Evolutionary conservation across 345 rosid species (phyloP).

Genomic region (Dimocarpus longan): DNA sequence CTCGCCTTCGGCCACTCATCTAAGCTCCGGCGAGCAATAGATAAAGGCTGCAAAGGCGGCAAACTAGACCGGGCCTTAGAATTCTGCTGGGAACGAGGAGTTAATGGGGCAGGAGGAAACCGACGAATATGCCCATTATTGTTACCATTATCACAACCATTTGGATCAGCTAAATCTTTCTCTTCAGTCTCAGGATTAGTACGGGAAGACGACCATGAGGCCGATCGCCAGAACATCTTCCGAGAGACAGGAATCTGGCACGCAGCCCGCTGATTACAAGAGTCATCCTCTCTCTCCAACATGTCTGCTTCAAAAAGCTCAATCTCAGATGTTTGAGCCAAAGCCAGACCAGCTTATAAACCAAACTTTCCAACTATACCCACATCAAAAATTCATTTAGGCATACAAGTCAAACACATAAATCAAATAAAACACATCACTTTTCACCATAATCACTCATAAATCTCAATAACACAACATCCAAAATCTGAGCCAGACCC

Average conservation of each 20-base stretch:
- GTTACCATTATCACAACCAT: slow-evolving; percentile 35
- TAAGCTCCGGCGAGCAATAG: slow-evolving; percentile 87
- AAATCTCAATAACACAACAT: background rate
- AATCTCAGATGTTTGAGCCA: slow-evolving; percentile 13
- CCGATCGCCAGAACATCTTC: slow-evolving; percentile 93
- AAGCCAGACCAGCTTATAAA: slow-evolving; percentile 29
- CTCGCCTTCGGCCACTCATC: slow-evolving; percentile 99
- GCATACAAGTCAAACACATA: background rate
- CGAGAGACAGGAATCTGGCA: slow-evolving; percentile 60
- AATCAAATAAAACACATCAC: slow-evolving; percentile 2
- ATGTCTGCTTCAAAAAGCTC: slow-evolving; percentile 43
- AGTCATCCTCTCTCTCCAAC: slow-evolving; percentile 89
- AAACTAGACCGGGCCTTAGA: slow-evolving; percentile 85
- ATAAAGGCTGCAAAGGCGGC: slow-evolving; percentile 93
- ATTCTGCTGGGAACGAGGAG: slow-evolving; percentile 91
- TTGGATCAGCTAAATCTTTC: slow-evolving; percentile 49
- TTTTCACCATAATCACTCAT: background rate
- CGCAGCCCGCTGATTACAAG: slow-evolving; percentile 50
- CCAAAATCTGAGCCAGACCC: background rate
- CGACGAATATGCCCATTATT: slow-evolving; percentile 50
- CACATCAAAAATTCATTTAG: background rate
- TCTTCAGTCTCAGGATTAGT: slow-evolving; percentile 58
- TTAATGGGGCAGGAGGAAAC: slow-evolving; percentile 78
- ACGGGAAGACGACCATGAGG: slow-evolving; percentile 96
- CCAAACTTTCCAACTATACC: slow-evolving; percentile 22